phyloP scores from a whole-genome alignment of 805 yeast genomes.

The Saccharomyces jurei region DNA sequence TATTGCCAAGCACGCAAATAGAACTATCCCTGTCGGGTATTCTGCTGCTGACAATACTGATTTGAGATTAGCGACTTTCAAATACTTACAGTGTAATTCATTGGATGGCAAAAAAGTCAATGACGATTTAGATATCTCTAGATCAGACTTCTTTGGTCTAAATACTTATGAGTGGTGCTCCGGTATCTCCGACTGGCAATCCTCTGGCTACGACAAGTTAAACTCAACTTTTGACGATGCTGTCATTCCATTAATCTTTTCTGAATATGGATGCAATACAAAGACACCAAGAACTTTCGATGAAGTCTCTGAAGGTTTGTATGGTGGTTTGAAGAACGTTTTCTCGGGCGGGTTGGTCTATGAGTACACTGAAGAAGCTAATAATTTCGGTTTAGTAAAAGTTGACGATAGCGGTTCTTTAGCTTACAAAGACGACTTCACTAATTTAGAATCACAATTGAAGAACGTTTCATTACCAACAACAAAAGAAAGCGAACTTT shows the following conservation, averaged over 20 bases:
- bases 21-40: constrained; percentile 90
- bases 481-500: constrained; percentile 33
- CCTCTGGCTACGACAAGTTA: constrained; percentile 61
- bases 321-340: constrained; percentile 54
- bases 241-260: constrained; percentile 59
- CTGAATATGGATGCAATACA: constrained; percentile 80
- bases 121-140: constrained; percentile 48
- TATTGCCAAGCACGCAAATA: constrained; percentile 55
- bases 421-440: constrained; percentile 41
- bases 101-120: constrained; percentile 39
- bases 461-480: constrained; percentile 32
- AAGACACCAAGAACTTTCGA: constrained; percentile 74
- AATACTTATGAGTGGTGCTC: constrained; percentile 91
- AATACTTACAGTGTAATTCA: constrained; percentile 72
- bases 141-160: constrained; percentile 80
- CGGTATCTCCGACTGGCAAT: constrained; percentile 44
- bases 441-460: constrained; percentile 40
- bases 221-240: constrained; percentile 50
- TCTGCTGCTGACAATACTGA: constrained; percentile 81
- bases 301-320: constrained; percentile 63
- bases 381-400: constrained; percentile 69
- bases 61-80: constrained; percentile 65
- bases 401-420: constrained; percentile 36
- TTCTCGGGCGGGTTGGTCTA: constrained; percentile 91
- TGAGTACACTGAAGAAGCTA: constrained; percentile 73